A percentile compares a stretch with the other conserved stretches of the same genome.
These are phyloP conservation scores for Excoecaria agallocha DNA, from an alignment of 345 rosid genomes.

Conservation along the genomic window DNA sequence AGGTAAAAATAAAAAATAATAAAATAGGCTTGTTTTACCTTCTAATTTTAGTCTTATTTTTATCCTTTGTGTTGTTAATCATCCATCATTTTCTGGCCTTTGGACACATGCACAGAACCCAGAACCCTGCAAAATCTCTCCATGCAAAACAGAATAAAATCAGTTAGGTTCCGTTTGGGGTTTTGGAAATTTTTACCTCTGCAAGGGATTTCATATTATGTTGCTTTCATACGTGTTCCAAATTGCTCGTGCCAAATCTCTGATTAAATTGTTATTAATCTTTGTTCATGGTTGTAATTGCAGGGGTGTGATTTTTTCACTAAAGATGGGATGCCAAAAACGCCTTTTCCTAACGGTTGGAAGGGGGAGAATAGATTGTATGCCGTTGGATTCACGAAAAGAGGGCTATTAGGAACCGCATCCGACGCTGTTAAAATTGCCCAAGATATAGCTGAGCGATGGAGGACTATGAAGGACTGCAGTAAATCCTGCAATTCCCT, in stretches of 20 bases:
- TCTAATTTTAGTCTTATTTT: slow-evolving; percentile 32
- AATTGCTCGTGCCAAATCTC: slow-evolving; percentile 9
- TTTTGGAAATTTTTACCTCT: slow-evolving; percentile 13
- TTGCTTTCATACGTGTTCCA: slow-evolving; percentile 23
- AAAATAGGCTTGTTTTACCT: background rate
- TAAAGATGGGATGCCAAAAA: slow-evolving; percentile 75
- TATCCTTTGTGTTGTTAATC: slow-evolving; percentile 33
- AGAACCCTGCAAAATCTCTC: slow-evolving; percentile 38
- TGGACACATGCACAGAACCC: slow-evolving; percentile 35
- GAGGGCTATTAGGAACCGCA: slow-evolving; percentile 76
- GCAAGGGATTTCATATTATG: slow-evolving; percentile 4
- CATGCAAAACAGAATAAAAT: slow-evolving; percentile 37
- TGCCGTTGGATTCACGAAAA: slow-evolving; percentile 81
- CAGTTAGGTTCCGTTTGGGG: slow-evolving; percentile 24
- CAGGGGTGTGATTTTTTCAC: slow-evolving; percentile 68
- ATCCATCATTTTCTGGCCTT: slow-evolving; percentile 36
- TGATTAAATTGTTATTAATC: background rate
- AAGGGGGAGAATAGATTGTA: slow-evolving; percentile 72
- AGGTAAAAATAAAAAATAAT: slow-evolving; percentile 41
- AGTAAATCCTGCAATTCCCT: slow-evolving; percentile 37
- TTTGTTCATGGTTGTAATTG: background rate
- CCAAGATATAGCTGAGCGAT: slow-evolving; percentile 51
- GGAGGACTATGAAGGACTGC: slow-evolving; percentile 38
- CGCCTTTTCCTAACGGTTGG: slow-evolving; percentile 82
- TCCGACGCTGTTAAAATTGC: slow-evolving; percentile 74